Evolutionary conservation across 1,284 basidiomycete genomes (phyloP).

Genomic region (Tilletia caries): DNA sequence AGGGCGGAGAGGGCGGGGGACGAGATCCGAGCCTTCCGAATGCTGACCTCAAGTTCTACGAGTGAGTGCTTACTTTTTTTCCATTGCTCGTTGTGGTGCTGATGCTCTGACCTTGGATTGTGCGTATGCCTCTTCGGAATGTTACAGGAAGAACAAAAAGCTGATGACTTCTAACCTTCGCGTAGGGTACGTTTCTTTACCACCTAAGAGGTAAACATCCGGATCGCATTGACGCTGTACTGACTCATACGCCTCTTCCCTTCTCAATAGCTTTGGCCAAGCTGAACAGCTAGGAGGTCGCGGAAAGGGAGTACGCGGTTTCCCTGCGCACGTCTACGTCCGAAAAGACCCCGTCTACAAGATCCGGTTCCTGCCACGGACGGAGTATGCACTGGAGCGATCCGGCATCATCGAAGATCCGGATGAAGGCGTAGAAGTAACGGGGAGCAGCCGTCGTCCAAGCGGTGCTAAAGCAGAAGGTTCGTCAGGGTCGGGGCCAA

Average conservation of each 20-base stretch:
- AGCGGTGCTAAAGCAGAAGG: too few species aligned
- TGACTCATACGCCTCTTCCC: too few species aligned
- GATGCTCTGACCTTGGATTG: neutral
- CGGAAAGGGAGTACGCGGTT: neutral
- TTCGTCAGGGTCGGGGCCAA: too few species aligned
- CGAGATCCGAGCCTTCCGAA: neutral
- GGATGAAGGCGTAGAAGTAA: neutral
- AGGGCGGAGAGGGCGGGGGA: neutral
- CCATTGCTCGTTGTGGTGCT: too few species aligned
- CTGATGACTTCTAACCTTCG: neutral
- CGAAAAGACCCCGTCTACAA: neutral
- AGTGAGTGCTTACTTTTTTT: neutral
- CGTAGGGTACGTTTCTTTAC: neutral
- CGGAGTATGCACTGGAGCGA: neutral
- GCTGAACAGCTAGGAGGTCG: neutral
- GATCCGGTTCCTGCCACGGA: neutral
- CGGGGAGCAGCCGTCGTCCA: too few species aligned
- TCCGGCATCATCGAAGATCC: neutral
- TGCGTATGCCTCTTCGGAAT: neutral
- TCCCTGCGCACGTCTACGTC: neutral
- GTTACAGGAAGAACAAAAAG: slow-evolving; percentile 4
- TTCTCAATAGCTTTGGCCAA: neutral
- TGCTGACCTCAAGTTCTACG: neutral
- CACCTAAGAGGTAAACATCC: too few species aligned
- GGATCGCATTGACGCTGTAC: too few species aligned